Percentiles rank a stretch among this genome's conserved stretches.
phyloP scores from a whole-genome alignment of 2,329 filamentous ascomycete species.

The Hymenoscyphus scutula region DNA sequence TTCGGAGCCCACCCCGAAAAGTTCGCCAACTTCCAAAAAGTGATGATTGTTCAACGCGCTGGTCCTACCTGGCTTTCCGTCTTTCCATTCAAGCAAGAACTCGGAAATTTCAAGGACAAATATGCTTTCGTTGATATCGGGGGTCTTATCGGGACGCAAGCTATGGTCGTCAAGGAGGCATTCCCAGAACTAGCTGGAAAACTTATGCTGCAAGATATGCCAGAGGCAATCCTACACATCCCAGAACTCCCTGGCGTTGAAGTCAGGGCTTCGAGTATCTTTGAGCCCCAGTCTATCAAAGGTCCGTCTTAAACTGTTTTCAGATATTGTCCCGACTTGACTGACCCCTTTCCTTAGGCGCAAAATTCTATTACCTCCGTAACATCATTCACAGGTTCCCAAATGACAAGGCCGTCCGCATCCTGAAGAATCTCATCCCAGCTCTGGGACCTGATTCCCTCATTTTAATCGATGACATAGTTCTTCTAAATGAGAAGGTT shows the following conservation, averaged over 20 bases:
- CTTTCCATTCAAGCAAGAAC: constrained; percentile 10
- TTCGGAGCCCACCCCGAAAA: constrained; percentile 7
- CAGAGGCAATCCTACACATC: constrained; percentile 20
- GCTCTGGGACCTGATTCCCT: constrained; percentile 39
- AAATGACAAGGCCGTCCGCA: constrained; percentile 31
- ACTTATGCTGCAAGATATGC: constrained; percentile 42
- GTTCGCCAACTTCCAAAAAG: constrained; percentile 13
- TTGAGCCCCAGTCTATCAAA: constrained; percentile 32
- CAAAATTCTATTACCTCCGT: constrained; percentile 40
- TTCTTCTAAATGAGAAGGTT: constrained; percentile 39
- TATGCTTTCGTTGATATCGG: constrained; percentile 41
- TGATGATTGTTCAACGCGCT: constrained; percentile 13
- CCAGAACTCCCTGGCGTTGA: constrained; percentile 35
- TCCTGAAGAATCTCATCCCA: constrained; percentile 28
- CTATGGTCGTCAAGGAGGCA: constrained; percentile 17
- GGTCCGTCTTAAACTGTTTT: no score
- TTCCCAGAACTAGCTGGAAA: constrained; percentile 17
- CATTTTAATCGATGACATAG: constrained; percentile 45
- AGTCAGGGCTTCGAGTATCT: constrained; percentile 33
- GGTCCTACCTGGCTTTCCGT: constrained; percentile 8
- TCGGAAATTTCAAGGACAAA: not conserved
- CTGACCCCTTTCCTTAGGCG: constrained; percentile 9
- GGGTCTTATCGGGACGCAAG: constrained; percentile 41
- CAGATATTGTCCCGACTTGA: no score
- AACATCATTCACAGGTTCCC: constrained; percentile 42